Evolutionary conservation across 1,284 basidiomycete species (phyloP).

Genomic region (Coniferiporia weirii): DNA sequence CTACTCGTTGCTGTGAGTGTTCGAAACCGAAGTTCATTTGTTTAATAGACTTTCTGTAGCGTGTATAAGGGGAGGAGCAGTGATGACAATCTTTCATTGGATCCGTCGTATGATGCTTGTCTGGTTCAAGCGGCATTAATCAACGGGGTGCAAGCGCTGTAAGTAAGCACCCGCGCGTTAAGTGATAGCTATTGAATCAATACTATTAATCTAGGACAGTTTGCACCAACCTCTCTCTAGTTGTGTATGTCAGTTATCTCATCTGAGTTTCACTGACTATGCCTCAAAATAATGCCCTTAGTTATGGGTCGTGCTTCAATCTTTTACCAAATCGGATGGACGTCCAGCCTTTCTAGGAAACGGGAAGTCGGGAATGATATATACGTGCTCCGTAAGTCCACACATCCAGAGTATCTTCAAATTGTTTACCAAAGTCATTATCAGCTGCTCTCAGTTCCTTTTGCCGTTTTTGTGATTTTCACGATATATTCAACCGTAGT

Average conservation of each 20-base stretch:
- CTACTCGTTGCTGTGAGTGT: constrained; percentile 17
- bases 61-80: constrained; percentile 16
- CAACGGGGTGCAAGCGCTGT: constrained; percentile 17
- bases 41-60: neutral
- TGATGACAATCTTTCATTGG: constrained; percentile 10
- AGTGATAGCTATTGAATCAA: neutral
- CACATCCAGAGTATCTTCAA: neutral
- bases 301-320: constrained; percentile 3
- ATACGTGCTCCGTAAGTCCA: neutral
- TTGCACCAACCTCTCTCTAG: constrained; percentile 13
- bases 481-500: constrained; percentile 10
- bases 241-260: constrained; percentile 7
- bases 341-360: neutral
- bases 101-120: constrained; percentile 10
- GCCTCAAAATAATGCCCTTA: neutral
- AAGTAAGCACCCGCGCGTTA: neutral
- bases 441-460: constrained; percentile 13
- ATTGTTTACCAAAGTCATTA: neutral
- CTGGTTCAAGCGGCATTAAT: constrained; percentile 17
- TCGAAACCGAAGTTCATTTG: no score
- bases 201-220: constrained; percentile 3
- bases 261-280: neutral
- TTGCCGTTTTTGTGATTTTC: constrained; percentile 9
- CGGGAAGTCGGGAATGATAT: neutral
- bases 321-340: neutral